These are phyloP conservation scores for Neonectria magnoliae DNA, from an alignment of 2,329 filamentous ascomycete genomes.

Conservation along the genomic window DNA sequence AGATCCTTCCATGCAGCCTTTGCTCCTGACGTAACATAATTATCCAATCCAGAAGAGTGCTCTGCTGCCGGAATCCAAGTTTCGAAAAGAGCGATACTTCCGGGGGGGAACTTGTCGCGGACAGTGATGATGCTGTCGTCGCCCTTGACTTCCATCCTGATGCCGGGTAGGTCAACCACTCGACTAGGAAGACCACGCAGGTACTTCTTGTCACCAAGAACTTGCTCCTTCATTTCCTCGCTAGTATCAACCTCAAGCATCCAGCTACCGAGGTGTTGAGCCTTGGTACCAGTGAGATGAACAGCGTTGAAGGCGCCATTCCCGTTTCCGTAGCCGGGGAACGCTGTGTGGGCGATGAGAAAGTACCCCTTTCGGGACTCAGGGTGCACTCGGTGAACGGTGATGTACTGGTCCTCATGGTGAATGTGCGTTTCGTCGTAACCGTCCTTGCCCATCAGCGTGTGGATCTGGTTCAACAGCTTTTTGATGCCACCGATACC, in stretches of 20 bases:
- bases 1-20: constrained; percentile 80
- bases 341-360: constrained; percentile 94
- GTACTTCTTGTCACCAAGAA: constrained; percentile 73
- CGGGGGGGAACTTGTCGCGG: constrained; percentile 86
- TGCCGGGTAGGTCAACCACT: constrained; percentile 77
- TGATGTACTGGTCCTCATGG: constrained; percentile 95
- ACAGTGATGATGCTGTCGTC: constrained; percentile 83
- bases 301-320: constrained; percentile 85
- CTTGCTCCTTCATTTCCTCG: constrained; percentile 72
- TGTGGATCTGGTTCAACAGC: constrained; percentile 93
- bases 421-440: constrained; percentile 97
- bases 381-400: constrained; percentile 93
- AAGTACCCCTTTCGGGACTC: constrained; percentile 94
- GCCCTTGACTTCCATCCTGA: constrained; percentile 76
- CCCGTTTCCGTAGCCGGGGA: constrained; percentile 86
- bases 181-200: constrained; percentile 87
- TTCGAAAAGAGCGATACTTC: constrained; percentile 94
- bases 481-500: constrained; percentile 94
- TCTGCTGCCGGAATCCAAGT: constrained; percentile 94
- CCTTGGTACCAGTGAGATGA: constrained; percentile 83
- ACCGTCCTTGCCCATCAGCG: constrained; percentile 91
- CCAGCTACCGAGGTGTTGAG: constrained; percentile 89
- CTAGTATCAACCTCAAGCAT: constrained; percentile 87
- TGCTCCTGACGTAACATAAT: constrained; percentile 84
- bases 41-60: constrained; percentile 84